Conservation (phyloP, 495 filamentous ascomycete genomes). For the Geopyxis carbonaria region DNA sequence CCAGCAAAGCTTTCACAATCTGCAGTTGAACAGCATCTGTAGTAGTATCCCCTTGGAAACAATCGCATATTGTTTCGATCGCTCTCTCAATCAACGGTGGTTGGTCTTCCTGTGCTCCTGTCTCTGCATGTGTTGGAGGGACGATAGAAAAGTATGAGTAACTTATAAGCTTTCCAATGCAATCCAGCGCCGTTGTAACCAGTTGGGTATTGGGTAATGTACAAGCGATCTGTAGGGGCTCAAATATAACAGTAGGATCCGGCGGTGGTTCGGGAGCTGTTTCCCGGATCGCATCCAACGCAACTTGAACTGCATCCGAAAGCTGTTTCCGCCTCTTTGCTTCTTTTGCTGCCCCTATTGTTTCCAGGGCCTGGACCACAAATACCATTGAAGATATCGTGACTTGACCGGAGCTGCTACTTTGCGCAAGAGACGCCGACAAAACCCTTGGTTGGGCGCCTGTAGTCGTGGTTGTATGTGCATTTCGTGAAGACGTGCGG, state of each 20-base stretch:
- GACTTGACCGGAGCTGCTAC: conserved; percentile 28
- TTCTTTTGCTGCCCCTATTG: conserved; percentile 76
- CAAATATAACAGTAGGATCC: conserved; percentile 81
- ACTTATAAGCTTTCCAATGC: conserved; percentile 95
- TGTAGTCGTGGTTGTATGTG: conserved; percentile 7
- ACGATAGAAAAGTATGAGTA: conserved; percentile 85
- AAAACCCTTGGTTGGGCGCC: conserved; percentile 7
- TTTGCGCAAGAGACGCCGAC: conserved; percentile 15
- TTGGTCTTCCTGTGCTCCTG: conserved; percentile 29
- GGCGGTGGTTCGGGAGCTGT: conserved; percentile 47
- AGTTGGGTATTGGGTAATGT: conserved; percentile 67
- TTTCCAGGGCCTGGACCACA: conserved; percentile 77
- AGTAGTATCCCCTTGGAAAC: conserved; percentile 91
- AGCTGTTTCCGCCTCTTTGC: conserved; percentile 64
- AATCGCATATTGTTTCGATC: conserved; percentile 98
- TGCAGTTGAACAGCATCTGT: conserved; percentile 82
- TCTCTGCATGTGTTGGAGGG: conserved; percentile 10
- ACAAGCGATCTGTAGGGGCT: conserved; percentile 73
- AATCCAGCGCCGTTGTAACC: conserved; percentile 81
- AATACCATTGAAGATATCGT: conserved; percentile 88
- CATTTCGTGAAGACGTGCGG: conserved; percentile 12
- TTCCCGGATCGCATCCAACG: conserved; percentile 65
- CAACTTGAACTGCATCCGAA: conserved; percentile 59
- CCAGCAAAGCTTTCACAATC: conserved; percentile 90
- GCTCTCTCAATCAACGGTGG: conserved; percentile 80